phyloP scores from a whole-genome alignment of 768 basidiomycete species.

The Tricholoma bakamatsutake region DNA sequence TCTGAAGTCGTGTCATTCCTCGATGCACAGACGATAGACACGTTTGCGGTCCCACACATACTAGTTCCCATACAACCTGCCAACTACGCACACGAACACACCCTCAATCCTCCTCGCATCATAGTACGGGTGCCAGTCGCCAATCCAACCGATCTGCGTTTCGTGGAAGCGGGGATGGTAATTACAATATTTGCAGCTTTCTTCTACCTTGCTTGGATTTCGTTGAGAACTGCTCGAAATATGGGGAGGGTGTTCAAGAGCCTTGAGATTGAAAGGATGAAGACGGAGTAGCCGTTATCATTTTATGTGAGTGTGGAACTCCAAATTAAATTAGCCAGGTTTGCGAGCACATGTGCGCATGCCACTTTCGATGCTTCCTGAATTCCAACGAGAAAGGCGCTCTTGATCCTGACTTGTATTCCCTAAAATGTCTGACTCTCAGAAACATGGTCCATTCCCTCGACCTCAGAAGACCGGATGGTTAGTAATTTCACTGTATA shows the following conservation, averaged over 20 bases:
- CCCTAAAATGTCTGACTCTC: no score
- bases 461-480: no score
- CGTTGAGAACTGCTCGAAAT: conserved; percentile 16
- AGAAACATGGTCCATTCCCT: no score
- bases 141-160: conserved; percentile 24
- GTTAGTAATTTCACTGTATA: no score
- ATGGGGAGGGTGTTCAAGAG: neutral
- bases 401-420: no score
- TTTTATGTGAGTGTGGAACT: no score
- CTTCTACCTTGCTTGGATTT: conserved; percentile 27
- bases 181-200: conserved; percentile 34
- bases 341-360: no score
- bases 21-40: conserved; percentile 4
- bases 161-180: conserved; percentile 38
- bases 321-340: no score
- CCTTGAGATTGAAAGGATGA: neutral
- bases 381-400: no score
- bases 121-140: conserved; percentile 34
- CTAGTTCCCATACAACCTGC: conserved; percentile 17
- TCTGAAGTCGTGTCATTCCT: conserved; percentile 15
- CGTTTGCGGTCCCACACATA: neutral
- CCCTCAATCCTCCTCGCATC: conserved; percentile 4
- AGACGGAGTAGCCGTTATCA: conserved; percentile 1
- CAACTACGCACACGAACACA: neutral
- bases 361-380: no score